Base-by-base conservation (phyloP, 192 early-diverging fungal species). In the Diversispora eburnea region DNA sequence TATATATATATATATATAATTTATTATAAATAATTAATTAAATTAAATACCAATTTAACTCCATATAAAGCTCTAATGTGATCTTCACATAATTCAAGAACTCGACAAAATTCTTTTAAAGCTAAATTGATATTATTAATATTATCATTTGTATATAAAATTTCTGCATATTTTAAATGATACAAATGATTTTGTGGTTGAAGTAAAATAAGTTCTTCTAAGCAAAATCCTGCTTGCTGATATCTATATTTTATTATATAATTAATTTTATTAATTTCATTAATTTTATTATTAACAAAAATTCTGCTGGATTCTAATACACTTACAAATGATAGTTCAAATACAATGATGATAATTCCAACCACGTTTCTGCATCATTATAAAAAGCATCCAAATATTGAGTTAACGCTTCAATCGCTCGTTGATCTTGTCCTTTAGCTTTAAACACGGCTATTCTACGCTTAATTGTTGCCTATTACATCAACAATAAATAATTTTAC, bases 301-400 rank as follows among this genome's bases (percentile, higher is more conserved):
- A 39, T n/a, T 45, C 58, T 12, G 25, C 10, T 41, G 15, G 33
- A 51, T 33, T 33, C 2, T 33, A 2, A 33, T 2, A 19, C n/a
- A 42, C 81, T 75, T 80, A 88, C 85, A 90, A 78, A 66, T 88
- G 77, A 45, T 88, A 81, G 6, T 67, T 76, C 20, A 96, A 77
- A 76, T 99, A 98, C 45, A 93, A 77, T 41, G 84, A 77, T 1
- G 88, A 83, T 52, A 99, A 84, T 77, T 94, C 90, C 0, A 93
- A 75, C 97, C 97, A 99, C 1, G 86, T 92, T 76, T 99, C 95
- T 72, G 88, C 84, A 78, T 99, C 97, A 48, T 89, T 89, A 52
- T 87, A 88, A 67, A 93, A 93, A 17, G 86, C 88, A 78, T 97
- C 95, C 57, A 96, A 71, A 73, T 95, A 95, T 48, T 83, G 78